Percentiles rank a stretch among this genome's conserved stretches.
These are phyloP conservation scores for Aspergillus avenaceus DNA, from an alignment of 495 filamentous ascomycete species.

Conservation along the genomic window DNA sequence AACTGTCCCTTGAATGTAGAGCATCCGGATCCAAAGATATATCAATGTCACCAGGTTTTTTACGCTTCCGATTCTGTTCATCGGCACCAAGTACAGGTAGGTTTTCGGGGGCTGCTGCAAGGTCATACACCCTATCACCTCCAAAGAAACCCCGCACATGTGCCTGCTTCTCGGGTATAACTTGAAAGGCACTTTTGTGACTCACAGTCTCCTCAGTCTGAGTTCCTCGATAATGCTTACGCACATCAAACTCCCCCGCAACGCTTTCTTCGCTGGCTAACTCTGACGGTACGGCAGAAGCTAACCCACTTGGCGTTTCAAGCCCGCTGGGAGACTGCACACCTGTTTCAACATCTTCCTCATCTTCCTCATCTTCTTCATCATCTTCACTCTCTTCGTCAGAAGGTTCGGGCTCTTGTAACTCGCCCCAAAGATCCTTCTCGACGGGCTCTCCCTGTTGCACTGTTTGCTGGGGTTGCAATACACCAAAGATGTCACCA, in stretches of 20 bases:
- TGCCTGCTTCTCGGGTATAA: slow-evolving; percentile 82
- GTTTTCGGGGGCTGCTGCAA: slow-evolving; percentile 50
- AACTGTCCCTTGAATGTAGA: slow-evolving; percentile 63
- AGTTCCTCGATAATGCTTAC: slow-evolving; percentile 79
- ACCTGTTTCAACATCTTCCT: slow-evolving; percentile 59
- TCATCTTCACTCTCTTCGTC: slow-evolving; percentile 82
- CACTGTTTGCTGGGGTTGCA: slow-evolving; percentile 57
- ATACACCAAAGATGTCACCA: slow-evolving; percentile 87
- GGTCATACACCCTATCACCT: slow-evolving; percentile 86
- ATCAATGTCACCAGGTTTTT: slow-evolving; percentile 93
- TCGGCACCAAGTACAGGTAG: slow-evolving; percentile 75
- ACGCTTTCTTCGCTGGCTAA: slow-evolving; percentile 68
- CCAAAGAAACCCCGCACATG: slow-evolving; percentile 92
- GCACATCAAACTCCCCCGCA: slow-evolving; percentile 83
- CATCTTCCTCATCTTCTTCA: slow-evolving; percentile 63
- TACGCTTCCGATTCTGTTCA: slow-evolving; percentile 77
- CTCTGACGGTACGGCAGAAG: slow-evolving; percentile 74
- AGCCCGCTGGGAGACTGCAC: slow-evolving; percentile 70
- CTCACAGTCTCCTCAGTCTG: slow-evolving; percentile 80
- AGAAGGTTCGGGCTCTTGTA: slow-evolving; percentile 78
- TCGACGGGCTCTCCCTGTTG: slow-evolving; percentile 78
- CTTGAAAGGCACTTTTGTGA: slow-evolving; percentile 77
- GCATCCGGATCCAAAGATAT: slow-evolving; percentile 82
- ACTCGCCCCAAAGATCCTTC: slow-evolving; percentile 85
- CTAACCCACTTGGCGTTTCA: slow-evolving; percentile 78